Evolutionary conservation across 306 rosid genomes (phyloP).

Genomic region (Castanea crenata): DNA sequence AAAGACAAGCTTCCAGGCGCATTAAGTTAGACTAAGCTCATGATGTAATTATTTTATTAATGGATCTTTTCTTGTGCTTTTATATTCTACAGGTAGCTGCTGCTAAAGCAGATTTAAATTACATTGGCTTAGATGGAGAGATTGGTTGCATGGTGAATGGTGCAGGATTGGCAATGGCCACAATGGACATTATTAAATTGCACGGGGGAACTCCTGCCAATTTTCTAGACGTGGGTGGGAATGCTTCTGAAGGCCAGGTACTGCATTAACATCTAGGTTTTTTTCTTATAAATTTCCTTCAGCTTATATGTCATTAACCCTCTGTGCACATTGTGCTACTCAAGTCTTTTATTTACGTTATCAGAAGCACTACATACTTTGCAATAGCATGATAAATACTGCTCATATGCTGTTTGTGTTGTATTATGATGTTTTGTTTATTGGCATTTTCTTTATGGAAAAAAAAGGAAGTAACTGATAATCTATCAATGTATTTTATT

Average conservation of each 20-base stretch:
- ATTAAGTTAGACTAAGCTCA: neutral
- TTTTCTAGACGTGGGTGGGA: conserved; percentile 96
- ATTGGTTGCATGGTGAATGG: conserved; percentile 99
- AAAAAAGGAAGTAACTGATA: no score
- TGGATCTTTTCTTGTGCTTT: conserved; percentile 18
- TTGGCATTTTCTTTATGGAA: no score
- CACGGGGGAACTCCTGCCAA: conserved; percentile 99
- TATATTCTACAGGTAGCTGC: conserved; percentile 72
- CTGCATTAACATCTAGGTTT: conserved; percentile 18
- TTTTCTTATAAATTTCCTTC: conserved; percentile 6
- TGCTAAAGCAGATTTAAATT: conserved; percentile 92
- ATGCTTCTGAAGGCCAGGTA: conserved; percentile 99
- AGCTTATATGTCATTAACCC: conserved; percentile 5
- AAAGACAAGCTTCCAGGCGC: neutral
- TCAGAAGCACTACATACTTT: neutral
- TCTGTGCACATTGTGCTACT: neutral
- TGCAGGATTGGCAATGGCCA: conserved; percentile 98
- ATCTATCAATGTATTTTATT: no score
- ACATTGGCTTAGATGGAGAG: conserved; percentile 97
- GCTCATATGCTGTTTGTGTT: neutral
- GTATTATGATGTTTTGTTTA: neutral
- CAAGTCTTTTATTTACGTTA: neutral
- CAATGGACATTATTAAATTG: conserved; percentile 95
- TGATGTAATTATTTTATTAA: neutral
- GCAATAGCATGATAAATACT: neutral